phyloP scores from a whole-genome alignment of 2,329 filamentous ascomycete genomes.

The Neofusicoccum sp. region DNA sequence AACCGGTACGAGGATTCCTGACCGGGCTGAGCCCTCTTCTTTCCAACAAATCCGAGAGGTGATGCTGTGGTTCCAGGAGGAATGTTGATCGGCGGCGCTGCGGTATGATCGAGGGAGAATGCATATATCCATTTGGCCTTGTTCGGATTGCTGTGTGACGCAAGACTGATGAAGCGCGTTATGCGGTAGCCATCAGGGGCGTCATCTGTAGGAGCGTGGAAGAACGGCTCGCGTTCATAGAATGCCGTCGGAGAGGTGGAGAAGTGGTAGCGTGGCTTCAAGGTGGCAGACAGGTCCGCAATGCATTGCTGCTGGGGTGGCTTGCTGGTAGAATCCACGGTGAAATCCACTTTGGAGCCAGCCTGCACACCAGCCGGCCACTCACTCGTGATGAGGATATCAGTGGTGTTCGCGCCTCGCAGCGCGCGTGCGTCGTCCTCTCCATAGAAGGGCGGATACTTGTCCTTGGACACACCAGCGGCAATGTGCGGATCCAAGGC shows the following conservation, averaged over 20 bases:
- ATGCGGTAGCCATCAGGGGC: constrained; percentile 57
- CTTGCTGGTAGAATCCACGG: constrained; percentile 44
- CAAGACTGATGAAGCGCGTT: constrained; percentile 89
- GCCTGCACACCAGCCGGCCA: constrained; percentile 77
- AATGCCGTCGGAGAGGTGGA: constrained; percentile 68
- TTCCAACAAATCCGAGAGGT: constrained; percentile 60
- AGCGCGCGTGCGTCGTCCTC: constrained; percentile 73
- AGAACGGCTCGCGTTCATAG: constrained; percentile 91
- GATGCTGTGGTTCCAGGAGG: constrained; percentile 72
- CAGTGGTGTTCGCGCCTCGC: constrained; percentile 71
- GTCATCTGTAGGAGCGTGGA: constrained; percentile 58
- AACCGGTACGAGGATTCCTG: constrained; percentile 35
- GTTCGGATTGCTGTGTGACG: constrained; percentile 68
- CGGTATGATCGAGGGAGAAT: constrained; percentile 60
- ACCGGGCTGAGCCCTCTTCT: constrained; percentile 54
- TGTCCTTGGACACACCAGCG: constrained; percentile 65
- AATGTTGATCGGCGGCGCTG: constrained; percentile 59
- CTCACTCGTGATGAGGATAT: constrained; percentile 81
- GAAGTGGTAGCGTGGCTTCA: constrained; percentile 94
- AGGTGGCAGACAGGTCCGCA: constrained; percentile 70
- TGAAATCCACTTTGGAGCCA: constrained; percentile 64
- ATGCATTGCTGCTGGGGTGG: constrained; percentile 63
- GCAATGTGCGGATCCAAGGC: constrained; percentile 61
- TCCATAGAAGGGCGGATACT: constrained; percentile 74
- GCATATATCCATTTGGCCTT: constrained; percentile 83